phyloP scores from a whole-genome alignment of 176 grass and related monocot genomes.

The Phoenix dactylifera region DNA sequence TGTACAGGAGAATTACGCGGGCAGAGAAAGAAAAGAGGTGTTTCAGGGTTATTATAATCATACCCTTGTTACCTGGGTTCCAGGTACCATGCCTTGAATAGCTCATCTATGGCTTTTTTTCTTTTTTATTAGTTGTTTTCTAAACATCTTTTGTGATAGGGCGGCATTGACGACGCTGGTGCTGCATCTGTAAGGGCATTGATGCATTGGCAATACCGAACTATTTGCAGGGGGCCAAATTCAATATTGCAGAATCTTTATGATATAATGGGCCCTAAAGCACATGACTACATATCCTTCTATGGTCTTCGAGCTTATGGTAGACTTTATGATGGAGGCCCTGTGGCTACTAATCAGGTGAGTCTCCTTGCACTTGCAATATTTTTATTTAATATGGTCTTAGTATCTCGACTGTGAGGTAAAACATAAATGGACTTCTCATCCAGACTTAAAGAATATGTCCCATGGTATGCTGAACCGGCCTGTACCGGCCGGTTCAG shows the following conservation, averaged over 20 bases:
- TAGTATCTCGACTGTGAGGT: too few relatives aligned
- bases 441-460: too few relatives aligned
- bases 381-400: too few relatives aligned
- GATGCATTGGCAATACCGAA: conserved; percentile 88
- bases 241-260: conserved; percentile 74
- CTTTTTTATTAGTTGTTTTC: conserved; percentile 9
- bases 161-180: conserved; percentile 66
- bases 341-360: conserved; percentile 75
- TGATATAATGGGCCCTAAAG: conserved; percentile 52
- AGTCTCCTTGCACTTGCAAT: background rate
- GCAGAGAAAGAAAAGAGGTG: conserved; percentile 56
- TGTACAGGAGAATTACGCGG: conserved; percentile 65
- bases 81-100: conserved; percentile 36
- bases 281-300: conserved; percentile 71
- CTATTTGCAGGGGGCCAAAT: conserved; percentile 66
- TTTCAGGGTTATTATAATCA: conserved; percentile 71
- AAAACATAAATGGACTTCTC: too few relatives aligned
- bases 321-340: conserved; percentile 46
- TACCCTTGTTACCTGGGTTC: conserved; percentile 84
- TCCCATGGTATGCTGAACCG: too few relatives aligned
- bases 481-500: too few relatives aligned
- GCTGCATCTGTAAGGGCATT: conserved; percentile 77
- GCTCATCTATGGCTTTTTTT: background rate
- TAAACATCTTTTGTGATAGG: conserved; percentile 25
- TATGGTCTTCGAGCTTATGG: conserved; percentile 76